These are phyloP conservation scores for Pyracantha coccinea DNA, from an alignment of 331 rosid species.

Conservation along the genomic window DNA sequence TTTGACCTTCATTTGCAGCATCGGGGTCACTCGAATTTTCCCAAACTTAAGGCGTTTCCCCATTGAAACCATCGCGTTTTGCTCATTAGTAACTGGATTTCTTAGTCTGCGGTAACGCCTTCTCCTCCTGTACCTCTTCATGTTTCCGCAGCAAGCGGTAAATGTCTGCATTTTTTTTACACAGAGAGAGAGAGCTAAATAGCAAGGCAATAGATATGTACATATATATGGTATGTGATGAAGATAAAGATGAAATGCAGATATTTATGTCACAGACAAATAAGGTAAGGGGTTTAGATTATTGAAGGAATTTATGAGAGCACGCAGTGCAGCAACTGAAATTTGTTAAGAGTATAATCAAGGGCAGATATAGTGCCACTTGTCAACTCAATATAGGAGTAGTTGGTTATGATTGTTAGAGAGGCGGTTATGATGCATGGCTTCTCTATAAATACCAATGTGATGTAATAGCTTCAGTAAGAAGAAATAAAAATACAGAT, in stretches of 20 bases:
- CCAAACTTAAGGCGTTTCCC: constrained; percentile 5
- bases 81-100: background rate
- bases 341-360: too few relatives aligned
- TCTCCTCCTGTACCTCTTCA: constrained; percentile 16
- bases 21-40: constrained; percentile 11
- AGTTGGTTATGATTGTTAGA: too few relatives aligned
- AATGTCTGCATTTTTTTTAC: background rate
- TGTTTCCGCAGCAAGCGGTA: background rate
- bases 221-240: background rate
- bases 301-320: background rate
- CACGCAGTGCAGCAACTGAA: background rate
- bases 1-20: constrained; percentile 1
- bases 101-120: constrained; percentile 14
- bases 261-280: background rate
- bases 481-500: too few relatives aligned
- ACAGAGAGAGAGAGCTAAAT: background rate
- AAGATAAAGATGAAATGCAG: background rate
- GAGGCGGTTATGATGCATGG: too few relatives aligned
- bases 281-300: background rate
- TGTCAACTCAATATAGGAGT: too few relatives aligned
- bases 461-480: too few relatives aligned
- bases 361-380: too few relatives aligned
- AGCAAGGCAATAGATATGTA: background rate
- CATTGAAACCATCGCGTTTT: background rate
- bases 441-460: too few relatives aligned